Base-by-base conservation (phyloP, 2,329 filamentous ascomycete genomes). In the Aspergillus texensis region DNA sequence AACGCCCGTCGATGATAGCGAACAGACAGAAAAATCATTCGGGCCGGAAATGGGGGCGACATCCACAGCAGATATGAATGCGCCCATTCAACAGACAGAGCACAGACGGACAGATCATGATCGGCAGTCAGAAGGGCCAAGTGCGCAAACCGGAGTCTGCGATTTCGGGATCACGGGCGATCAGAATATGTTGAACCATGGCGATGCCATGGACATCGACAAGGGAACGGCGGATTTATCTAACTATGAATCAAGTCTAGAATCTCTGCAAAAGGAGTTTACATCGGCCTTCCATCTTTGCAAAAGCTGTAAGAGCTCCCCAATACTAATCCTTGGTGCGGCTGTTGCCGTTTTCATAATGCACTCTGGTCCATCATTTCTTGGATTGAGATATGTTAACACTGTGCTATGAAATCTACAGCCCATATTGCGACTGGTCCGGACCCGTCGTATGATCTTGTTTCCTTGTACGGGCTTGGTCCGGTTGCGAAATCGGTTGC, bases 401-500 rank as follows among this genome's bases (percentile, higher is more conserved):
- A 75, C 74, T 68, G 63, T 70, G 67, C 68, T 68, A 54, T 67
- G 61, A 63, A 70, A 70, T 70, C 65, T 59, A 78, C 76, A 81
- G 79, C 78, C 76, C 73, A 79, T 79, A 76, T 78, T 70, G 74
- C 79, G 64, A 83, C 85, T 67, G 81, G 81, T 71, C 87, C 87
- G 65, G 84, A 87, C 72, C 81, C 82, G 58, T 81, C 83, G 65
- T 79, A 87, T 71, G 85, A 89, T 77, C 78, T 89, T 62, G 81
- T 89, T 65, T 81, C 82, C 58, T 79, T 88, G 62, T 89, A 88
- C 77, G 81, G 82, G 60, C 77, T 89, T 64, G 80, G 84, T 66
- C 75, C 79, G 41, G 80, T 89, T 60, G 85, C 86, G 65, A 81
- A 81, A 68, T 86, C 83, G 60, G 86, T 89, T 66, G 86, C 84